Evolutionary conservation across 2,329 filamentous ascomycete genomes (phyloP).

Genomic region (Rhinocladiella mackenziei): DNA sequence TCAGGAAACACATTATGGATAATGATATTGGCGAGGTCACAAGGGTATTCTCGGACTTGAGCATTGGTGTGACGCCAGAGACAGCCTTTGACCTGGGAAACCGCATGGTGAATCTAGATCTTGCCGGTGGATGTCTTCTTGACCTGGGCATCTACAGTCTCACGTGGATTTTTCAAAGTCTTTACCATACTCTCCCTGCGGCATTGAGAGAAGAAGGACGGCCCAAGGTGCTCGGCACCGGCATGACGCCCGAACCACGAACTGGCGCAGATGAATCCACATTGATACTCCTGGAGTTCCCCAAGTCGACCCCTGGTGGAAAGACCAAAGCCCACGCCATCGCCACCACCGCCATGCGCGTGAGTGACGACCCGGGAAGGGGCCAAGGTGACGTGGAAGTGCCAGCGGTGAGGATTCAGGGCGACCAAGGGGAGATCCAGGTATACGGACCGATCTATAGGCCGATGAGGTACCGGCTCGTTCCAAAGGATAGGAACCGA

Average conservation of each 20-base stretch:
- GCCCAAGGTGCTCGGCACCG: slow-evolving; percentile 53
- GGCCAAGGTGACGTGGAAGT: slow-evolving; percentile 19
- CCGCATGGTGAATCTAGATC: slow-evolving; percentile 78
- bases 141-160: slow-evolving; percentile 75
- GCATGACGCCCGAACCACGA: slow-evolving; percentile 27
- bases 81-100: slow-evolving; percentile 50
- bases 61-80: slow-evolving; percentile 21
- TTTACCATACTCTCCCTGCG: slow-evolving; percentile 56
- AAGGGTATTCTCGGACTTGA: slow-evolving; percentile 62
- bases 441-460: slow-evolving; percentile 32
- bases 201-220: slow-evolving; percentile 35
- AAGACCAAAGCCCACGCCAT: slow-evolving; percentile 56
- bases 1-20: slow-evolving; percentile 59
- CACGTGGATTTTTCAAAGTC: slow-evolving; percentile 53
- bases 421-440: slow-evolving; percentile 31
- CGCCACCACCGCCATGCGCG: slow-evolving; percentile 31
- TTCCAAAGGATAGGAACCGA: slow-evolving; percentile 60
- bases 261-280: slow-evolving; percentile 33
- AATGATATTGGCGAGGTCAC: too few species aligned
- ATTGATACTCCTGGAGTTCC: slow-evolving; percentile 31
- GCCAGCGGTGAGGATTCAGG: slow-evolving; percentile 31
- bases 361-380: slow-evolving; percentile 28
- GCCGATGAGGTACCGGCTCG: slow-evolving; percentile 61
- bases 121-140: slow-evolving; percentile 77
- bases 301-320: slow-evolving; percentile 27